Conservation (phyloP, 2,329 filamentous ascomycete species). For the Hymenoscyphus infarciens region DNA sequence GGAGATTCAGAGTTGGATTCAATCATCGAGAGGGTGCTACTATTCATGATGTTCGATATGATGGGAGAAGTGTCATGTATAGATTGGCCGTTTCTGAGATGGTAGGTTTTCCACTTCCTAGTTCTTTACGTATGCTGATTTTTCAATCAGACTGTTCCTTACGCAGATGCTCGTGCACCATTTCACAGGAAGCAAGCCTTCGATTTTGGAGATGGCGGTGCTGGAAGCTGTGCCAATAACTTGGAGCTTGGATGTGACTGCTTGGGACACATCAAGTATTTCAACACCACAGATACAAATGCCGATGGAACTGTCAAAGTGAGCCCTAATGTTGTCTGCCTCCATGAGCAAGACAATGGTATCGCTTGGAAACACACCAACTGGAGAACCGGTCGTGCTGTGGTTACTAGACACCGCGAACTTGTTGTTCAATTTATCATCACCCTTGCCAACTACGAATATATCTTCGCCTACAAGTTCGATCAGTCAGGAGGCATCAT, state of each 20-base stretch:
- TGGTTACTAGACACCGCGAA: conserved; percentile 58
- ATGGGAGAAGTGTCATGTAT: conserved; percentile 56
- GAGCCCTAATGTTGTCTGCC: conserved; percentile 59
- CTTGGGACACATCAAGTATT: conserved; percentile 64
- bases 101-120: conserved; percentile 30
- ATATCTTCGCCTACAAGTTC: conserved; percentile 62
- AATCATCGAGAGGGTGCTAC: conserved; percentile 59
- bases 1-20: conserved; percentile 60
- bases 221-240: conserved; percentile 63
- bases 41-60: conserved; percentile 58
- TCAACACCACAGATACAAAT: conserved; percentile 52
- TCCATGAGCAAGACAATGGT: conserved; percentile 68
- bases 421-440: conserved; percentile 66
- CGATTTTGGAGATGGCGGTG: conserved; percentile 64
- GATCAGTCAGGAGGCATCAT: conserved; percentile 59
- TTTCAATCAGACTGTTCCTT: conserved; percentile 47
- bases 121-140: conserved; percentile 6
- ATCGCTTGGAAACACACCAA: conserved; percentile 71
- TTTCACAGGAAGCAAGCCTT: conserved; percentile 66
- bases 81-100: conserved; percentile 58
- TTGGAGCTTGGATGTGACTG: conserved; percentile 65
- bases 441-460: conserved; percentile 69
- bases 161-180: conserved; percentile 58
- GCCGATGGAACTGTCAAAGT: conserved; percentile 51
- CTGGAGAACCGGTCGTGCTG: conserved; percentile 58